phyloP scores from a whole-genome alignment of 2,329 filamentous ascomycete genomes.

The Lachnellula arida region DNA sequence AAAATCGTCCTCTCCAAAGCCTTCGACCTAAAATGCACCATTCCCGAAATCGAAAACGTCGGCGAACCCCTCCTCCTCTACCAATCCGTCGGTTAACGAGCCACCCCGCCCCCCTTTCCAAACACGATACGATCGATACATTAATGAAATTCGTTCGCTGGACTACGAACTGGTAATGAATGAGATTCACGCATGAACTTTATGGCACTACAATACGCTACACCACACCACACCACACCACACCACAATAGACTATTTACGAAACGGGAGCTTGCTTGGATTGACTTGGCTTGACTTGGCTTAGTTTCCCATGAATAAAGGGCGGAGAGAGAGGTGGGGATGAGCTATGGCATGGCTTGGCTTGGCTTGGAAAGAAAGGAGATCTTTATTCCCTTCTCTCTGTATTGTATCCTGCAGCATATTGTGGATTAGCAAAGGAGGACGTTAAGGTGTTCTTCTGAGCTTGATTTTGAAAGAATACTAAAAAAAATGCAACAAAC shows the following conservation, averaged over 20 bases:
- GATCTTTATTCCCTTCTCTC: too few relatives aligned
- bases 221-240: neutral
- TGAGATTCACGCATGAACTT: neutral
- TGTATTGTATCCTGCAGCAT: slow-evolving; percentile 13
- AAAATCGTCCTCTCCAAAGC: slow-evolving; percentile 99
- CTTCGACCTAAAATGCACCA: slow-evolving; percentile 97
- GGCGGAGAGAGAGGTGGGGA: too few relatives aligned
- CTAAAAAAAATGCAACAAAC: neutral
- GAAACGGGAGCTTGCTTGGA: too few relatives aligned
- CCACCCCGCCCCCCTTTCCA: neutral
- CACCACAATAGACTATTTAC: neutral
- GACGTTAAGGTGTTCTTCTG: slow-evolving; percentile 12
- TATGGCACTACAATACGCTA: too few relatives aligned
- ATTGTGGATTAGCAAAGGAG: slow-evolving; percentile 14
- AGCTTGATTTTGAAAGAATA: slow-evolving; percentile 1
- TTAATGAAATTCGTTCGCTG: neutral
- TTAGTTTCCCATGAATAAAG: too few relatives aligned
- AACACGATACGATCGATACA: neutral
- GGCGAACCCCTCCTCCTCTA: slow-evolving; percentile 94
- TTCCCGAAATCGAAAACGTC: slow-evolving; percentile 97
- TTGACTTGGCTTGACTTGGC: too few relatives aligned
- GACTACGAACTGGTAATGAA: neutral
- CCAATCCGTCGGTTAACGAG: slow-evolving; percentile 46
- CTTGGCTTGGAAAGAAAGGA: too few relatives aligned
- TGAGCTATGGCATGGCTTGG: too few relatives aligned